Base-by-base conservation (phyloP, 129 eudicot genomes). In the Lactuca saligna region DNA sequence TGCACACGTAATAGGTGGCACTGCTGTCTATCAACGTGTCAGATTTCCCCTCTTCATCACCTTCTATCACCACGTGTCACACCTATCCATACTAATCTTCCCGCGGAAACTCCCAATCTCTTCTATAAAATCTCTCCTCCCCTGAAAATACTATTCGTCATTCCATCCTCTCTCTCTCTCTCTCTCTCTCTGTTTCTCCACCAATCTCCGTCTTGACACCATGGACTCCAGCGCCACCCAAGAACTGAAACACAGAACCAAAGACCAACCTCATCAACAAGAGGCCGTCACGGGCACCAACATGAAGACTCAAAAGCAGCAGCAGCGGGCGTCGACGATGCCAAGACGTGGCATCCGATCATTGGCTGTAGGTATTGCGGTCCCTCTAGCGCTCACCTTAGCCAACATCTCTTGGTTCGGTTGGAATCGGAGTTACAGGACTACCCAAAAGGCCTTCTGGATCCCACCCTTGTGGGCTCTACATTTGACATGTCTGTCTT, bases 301-400 rank as follows among this genome's bases (percentile, higher is more conserved):
- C 38, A 57, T 5, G 7, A 56, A 51, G 14, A 54, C 73, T 37
- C 68, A 32, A 15, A 69, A 61, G 17, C 56, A 7, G 9, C 59
- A 14, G 37, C 76, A 58, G 49, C 8, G 29, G 29, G 29, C 29
- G 29, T 25, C 79, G 1, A 77, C 73, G 64, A 59, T 79, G 72
- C 89, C 96, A 13, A 79, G 64, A 68, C 91, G 96, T 8, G 96
- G 96, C 57, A 80, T 86, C 7, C 83, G 75, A 4, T 88, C 98
- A 8, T 54, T 92, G 2, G 81, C 80, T 13, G 34, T 85, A 1
- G 97, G 88, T n/a, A 58, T 88, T 7, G 78, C 79, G 0, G n/a
- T 89, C 41, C 96, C 98, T 0, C 54, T 92, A 37, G 53, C 76
- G 9, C 79, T 92, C 17, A 82, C 94, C 54, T 33, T 86, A 2